A percentile compares a stretch with the other conserved stretches of the same genome.
Evolutionary conservation across 129 eudicot species (phyloP).

Genomic region (Calendula officinalis): DNA sequence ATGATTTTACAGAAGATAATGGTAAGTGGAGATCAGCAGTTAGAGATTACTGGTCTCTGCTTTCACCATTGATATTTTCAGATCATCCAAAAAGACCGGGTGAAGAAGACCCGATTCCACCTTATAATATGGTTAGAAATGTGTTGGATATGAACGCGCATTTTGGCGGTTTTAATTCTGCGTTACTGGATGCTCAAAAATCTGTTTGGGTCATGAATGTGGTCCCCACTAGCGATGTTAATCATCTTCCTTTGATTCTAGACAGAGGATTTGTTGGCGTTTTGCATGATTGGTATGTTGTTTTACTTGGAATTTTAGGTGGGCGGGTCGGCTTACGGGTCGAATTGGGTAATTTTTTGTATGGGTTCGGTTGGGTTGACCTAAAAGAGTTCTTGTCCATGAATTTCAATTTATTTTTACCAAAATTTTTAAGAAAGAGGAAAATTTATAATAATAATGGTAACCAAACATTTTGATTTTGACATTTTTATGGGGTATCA

Average conservation of each 20-base stretch:
- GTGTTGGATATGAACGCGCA: constrained; percentile 95
- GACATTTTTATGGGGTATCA: no score
- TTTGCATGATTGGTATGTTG: constrained; percentile 85
- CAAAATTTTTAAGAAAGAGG: no score
- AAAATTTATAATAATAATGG: no score
- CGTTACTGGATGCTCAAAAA: constrained; percentile 72
- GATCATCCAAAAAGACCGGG: constrained; percentile 99
- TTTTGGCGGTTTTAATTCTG: constrained; percentile 91
- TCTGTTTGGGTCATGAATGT: constrained; percentile 99
- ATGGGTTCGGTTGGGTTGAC: neutral
- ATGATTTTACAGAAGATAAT: constrained; percentile 72
- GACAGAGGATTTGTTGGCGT: constrained; percentile 94
- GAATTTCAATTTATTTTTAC: neutral
- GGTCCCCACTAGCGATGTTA: constrained; percentile 70
- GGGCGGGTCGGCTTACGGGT: constrained; percentile 4
- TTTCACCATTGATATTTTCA: constrained; percentile 87
- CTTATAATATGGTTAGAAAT: constrained; percentile 94
- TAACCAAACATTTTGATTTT: no score
- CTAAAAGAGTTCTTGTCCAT: neutral
- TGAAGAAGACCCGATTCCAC: constrained; percentile 98
- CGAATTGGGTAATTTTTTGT: neutral
- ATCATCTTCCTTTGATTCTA: constrained; percentile 77
- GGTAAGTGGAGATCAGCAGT: constrained; percentile 72
- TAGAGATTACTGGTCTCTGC: constrained; percentile 82
- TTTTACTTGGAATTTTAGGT: constrained; percentile 4